Evolutionary conservation across 2,329 filamentous ascomycete genomes (phyloP), one percentile per base, ranked within the genome.

Genomic region (Trichoderma semiorbis): DNA sequence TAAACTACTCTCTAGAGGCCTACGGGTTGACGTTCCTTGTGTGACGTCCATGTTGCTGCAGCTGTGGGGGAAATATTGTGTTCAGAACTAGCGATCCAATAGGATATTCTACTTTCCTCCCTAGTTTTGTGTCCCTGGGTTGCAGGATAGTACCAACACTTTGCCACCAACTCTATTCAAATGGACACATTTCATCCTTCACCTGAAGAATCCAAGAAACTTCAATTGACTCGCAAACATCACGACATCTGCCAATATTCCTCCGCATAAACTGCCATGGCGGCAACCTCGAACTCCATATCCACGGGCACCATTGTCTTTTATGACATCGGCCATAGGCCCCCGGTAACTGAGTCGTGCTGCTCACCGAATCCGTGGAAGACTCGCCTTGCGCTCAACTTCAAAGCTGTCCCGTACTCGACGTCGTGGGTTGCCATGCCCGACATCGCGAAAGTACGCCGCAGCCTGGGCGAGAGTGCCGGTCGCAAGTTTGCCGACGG

Each of bases 401-500:
- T 84, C 79, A 84, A 84, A 72, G 69, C 71, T 8, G 70, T 80
- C 10, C 71, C 76, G 0, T 82, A 81, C 75, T 68, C 72, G 10
- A 84, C 81, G 0, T 50, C 74, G 62, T 91, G 87, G 86, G 82
- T 89, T 1, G 76, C 83, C 7, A 76, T 91, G 7, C 84, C 85
- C 5, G 84, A 90, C 73, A 84, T 91, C 34, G 36, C 79, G 47
- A 77, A 81, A 32, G 82, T 86, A 7, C 89, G 88, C 65, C 78
- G 78, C 16, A 67, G 75, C 7, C 83, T 90, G 26, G 76, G 81
- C 2, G 79, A 86, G 0, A 83, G 84, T 0, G 79, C 89, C 1
- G 83, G 81, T 24, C 88, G 89, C 75, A 87, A 86, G 72, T 85
- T 86, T 70, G 82, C 82, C 73, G 85, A 91, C 74, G 89, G 88